Evolutionary conservation across 306 rosid genomes (phyloP).

Genomic region (Malus orientalis): DNA sequence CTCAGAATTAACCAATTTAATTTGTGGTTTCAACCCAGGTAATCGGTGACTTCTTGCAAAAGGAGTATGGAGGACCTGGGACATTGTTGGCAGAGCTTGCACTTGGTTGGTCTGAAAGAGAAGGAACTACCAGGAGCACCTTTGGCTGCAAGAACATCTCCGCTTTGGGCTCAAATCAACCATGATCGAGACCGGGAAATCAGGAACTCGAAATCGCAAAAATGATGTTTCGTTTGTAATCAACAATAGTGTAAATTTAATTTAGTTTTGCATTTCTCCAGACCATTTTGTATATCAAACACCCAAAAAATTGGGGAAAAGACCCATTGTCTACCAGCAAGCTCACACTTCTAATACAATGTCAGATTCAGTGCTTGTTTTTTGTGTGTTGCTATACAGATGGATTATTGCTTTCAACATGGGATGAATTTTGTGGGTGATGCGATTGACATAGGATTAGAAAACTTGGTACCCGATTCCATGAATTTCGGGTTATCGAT

Average conservation of each 20-base stretch:
- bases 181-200: conserved; percentile 48
- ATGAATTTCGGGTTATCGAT: conserved; percentile 11
- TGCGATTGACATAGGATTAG: conserved; percentile 30
- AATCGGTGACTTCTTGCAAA: conserved; percentile 46
- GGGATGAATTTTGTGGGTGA: conserved; percentile 24
- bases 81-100: conserved; percentile 54
- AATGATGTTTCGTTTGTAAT: conserved; percentile 13
- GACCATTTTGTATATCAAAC: conserved; percentile 9
- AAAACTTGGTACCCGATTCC: conserved; percentile 29
- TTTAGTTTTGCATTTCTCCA: conserved; percentile 15
- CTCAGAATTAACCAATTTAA: conserved; percentile 7
- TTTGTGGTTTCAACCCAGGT: conserved; percentile 34
- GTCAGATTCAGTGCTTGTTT: conserved; percentile 28
- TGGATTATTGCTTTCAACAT: conserved; percentile 21
- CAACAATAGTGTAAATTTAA: neutral
- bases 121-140: conserved; percentile 36
- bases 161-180: conserved; percentile 58
- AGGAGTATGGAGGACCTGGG: conserved; percentile 45
- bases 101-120: conserved; percentile 37
- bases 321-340: conserved; percentile 15
- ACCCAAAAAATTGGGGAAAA: conserved; percentile 6
- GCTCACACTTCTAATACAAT: conserved; percentile 28
- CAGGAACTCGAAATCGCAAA: conserved; percentile 34
- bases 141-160: conserved; percentile 59
- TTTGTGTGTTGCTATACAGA: conserved; percentile 35